Conservation (phyloP, 352 stramenopile species). For the Globisporangium carolinianum region DNA sequence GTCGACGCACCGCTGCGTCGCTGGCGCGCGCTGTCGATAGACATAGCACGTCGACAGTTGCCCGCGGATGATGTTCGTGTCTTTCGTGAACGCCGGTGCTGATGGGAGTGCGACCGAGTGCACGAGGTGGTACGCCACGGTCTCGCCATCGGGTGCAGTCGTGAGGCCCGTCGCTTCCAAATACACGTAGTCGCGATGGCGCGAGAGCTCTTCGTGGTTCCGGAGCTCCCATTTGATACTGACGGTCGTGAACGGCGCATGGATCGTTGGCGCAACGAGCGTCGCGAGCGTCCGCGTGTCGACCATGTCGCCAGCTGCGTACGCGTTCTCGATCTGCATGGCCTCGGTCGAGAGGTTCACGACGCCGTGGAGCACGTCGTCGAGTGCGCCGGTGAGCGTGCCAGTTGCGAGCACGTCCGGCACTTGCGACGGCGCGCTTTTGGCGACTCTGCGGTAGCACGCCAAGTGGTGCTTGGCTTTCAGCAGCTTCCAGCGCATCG, state of each 20-base stretch:
- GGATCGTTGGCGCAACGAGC: constrained; percentile 27
- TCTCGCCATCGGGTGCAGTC: constrained; percentile 38
- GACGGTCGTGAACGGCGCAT: constrained; percentile 50
- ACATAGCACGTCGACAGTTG: constrained; percentile 18
- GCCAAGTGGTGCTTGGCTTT: constrained; percentile 15
- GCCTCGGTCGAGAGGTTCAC: constrained; percentile 15
- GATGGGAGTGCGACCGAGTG: constrained; percentile 42
- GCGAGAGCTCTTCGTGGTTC: constrained; percentile 49
- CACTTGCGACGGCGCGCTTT: constrained; percentile 3
- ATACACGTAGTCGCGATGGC: constrained; percentile 68
- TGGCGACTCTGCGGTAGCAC: constrained; percentile 11
- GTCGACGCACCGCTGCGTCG: constrained; percentile 9
- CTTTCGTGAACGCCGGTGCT: constrained; percentile 39
- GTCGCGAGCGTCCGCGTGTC: constrained; percentile 29
- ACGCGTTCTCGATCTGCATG: constrained; percentile 20
- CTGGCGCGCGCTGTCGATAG: constrained; percentile 6
- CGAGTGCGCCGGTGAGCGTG: constrained; percentile 5
- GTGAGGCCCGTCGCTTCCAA: constrained; percentile 62
- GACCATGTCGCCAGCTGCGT: constrained; percentile 12
- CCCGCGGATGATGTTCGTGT: constrained; percentile 59
- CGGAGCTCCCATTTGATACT: constrained; percentile 73
- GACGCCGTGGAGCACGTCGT: constrained; percentile 14
- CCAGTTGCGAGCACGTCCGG: constrained; percentile 12
- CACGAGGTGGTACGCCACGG: constrained; percentile 49
- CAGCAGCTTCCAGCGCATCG: constrained; percentile 12